Evolutionary conservation across 2,329 filamentous ascomycete genomes (phyloP).

Genomic region (Clonostachys rhizophaga): DNA sequence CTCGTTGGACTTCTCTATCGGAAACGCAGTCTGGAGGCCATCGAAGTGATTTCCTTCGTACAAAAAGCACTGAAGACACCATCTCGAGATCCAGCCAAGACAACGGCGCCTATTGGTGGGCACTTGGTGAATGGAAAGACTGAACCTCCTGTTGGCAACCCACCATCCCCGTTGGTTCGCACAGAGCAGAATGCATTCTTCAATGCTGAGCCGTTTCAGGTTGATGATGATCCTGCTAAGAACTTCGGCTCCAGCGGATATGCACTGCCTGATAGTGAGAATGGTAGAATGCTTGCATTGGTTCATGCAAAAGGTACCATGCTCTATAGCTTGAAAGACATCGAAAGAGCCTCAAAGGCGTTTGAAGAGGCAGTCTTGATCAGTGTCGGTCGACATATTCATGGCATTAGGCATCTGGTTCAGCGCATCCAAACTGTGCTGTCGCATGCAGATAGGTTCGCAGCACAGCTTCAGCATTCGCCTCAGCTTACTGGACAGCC

Average conservation of each 20-base stretch:
- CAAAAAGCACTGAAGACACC: constrained; percentile 61
- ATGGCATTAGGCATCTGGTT: constrained; percentile 75
- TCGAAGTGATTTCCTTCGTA: constrained; percentile 81
- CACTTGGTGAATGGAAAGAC: too few relatives aligned
- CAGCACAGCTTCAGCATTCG: not conserved
- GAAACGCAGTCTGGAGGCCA: constrained; percentile 77
- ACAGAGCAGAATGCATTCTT: not conserved
- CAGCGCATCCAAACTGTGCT: constrained; percentile 71
- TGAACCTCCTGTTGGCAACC: not conserved
- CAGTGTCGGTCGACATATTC: constrained; percentile 66
- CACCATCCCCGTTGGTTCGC: too few relatives aligned
- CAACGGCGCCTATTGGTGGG: not conserved
- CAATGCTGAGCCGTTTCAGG: not conserved
- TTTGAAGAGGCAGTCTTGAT: constrained; percentile 96
- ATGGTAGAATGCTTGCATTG: constrained; percentile 87
- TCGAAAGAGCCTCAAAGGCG: constrained; percentile 73
- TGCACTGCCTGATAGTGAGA: constrained; percentile 77
- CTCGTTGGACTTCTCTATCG: constrained; percentile 84
- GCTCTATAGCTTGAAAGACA: constrained; percentile 85
- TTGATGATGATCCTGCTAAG: not conserved
- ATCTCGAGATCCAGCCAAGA: constrained; percentile 13
- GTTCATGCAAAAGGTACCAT: constrained; percentile 99
- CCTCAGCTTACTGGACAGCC: constrained; percentile 33
- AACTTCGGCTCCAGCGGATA: constrained; percentile 37
- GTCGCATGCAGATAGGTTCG: constrained; percentile 19